Evolutionary conservation across 441 rosid genomes (phyloP).

Genomic region (Pelargonium cotyledonis): DNA sequence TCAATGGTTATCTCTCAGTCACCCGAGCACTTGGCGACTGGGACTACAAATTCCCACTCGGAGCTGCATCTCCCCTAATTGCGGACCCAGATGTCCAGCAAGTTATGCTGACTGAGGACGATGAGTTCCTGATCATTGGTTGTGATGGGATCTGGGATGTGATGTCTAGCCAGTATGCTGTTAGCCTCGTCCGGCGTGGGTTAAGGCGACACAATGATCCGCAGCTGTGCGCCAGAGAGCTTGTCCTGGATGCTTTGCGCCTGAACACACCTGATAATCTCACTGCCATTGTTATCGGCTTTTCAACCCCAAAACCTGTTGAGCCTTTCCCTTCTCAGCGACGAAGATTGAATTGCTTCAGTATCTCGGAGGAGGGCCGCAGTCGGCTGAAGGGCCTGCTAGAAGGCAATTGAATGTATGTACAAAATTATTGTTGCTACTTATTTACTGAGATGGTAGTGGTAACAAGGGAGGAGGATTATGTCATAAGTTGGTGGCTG

Average conservation of each 20-base stretch:
- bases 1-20: slow-evolving; percentile 49
- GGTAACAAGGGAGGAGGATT: not conserved
- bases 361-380: slow-evolving; percentile 61
- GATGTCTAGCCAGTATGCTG: slow-evolving; percentile 60
- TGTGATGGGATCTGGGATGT: slow-evolving; percentile 90
- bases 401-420: slow-evolving; percentile 52
- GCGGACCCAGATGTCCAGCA: slow-evolving; percentile 73
- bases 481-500: slow-evolving; percentile 25
- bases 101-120: slow-evolving; percentile 49
- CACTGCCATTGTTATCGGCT: slow-evolving; percentile 56
- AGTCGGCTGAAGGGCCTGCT: slow-evolving; percentile 53
- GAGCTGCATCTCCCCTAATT: slow-evolving; percentile 53
- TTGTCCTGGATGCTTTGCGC: slow-evolving; percentile 58
- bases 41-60: slow-evolving; percentile 56
- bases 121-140: slow-evolving; percentile 69
- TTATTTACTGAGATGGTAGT: not conserved
- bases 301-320: slow-evolving; percentile 25
- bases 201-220: slow-evolving; percentile 69
- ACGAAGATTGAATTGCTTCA: slow-evolving; percentile 36
- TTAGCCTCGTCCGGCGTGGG: slow-evolving; percentile 54
- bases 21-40: slow-evolving; percentile 81
- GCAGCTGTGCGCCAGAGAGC: slow-evolving; percentile 53
- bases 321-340: slow-evolving; percentile 45
- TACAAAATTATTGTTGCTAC: not conserved
- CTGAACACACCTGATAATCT: slow-evolving; percentile 56